Evolutionary conservation across 805 yeast species (phyloP), one percentile per base, ranked within the genome.

Genomic region (Blastobotrys mokoenaii): DNA sequence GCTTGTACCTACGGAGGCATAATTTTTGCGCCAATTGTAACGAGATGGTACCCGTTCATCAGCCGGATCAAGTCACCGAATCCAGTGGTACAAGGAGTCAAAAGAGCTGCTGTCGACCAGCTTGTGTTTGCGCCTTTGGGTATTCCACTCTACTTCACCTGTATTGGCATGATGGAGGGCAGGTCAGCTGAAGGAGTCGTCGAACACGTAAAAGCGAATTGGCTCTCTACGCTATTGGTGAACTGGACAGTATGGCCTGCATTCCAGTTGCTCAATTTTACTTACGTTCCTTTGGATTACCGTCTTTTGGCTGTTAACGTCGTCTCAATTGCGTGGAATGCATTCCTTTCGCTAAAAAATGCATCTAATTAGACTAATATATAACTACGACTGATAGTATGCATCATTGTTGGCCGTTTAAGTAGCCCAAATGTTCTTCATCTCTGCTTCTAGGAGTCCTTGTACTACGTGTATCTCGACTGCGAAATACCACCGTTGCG

Each of bases 241-340:
- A 86, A 85, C 59, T 88, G 95, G 95, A 53, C 69, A 42, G 82
- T 88, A 14, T 89, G 97, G 97, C 96, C 96, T 0, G 65, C 76
- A 0, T 81, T 88, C 56, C 96, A 89, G 62, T 49, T 76, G 41
- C 51, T 79, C 48, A 89, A 89, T 63, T 84, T 89, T 57, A 72
- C 76, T 31, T 53, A 83, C 4, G 74, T 85, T 2, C 96, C 96
- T 0, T 74, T 81, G 7, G 78, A 77, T 40, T 76, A 74, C 54
- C 73, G 95, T 33, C 62, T 89, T 39, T 56, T 84, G 39, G 69
- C 79, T 9, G 94, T 84, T 27, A 86, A 86, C 56, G 47, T 79
- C 3, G 72, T 84, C 20, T 78, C 90, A 40, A 76, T 88, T 22
- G 77, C 80, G 15, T 89, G 96, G 96, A 88, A 88, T 60, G 77